phyloP scores from a whole-genome alignment of 2,329 filamentous ascomycete species.

The Chrysosporium keratinophilum region DNA sequence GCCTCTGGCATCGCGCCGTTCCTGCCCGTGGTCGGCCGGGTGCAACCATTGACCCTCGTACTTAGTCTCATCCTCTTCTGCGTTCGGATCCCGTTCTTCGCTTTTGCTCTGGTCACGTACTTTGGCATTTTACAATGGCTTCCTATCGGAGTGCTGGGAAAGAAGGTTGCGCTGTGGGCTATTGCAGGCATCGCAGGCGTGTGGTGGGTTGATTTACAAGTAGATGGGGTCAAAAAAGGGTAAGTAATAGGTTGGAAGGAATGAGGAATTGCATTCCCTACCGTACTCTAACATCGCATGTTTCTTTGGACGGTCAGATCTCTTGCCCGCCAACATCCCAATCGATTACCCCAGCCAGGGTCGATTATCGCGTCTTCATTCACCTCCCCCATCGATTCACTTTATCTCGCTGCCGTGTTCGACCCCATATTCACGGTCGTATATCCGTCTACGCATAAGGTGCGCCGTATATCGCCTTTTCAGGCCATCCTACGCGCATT shows the following conservation, averaged over 20 bases:
- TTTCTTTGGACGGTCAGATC: slow-evolving; percentile 36
- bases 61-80: slow-evolving; percentile 64
- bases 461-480: slow-evolving; percentile 67
- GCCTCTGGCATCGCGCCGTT: slow-evolving; percentile 95
- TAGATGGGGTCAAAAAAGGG: slow-evolving; percentile 91
- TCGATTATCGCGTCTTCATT: slow-evolving; percentile 83
- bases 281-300: not conserved
- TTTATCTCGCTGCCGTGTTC: slow-evolving; percentile 93
- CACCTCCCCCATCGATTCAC: slow-evolving; percentile 81
- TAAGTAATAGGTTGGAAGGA: slow-evolving; percentile 28
- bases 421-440: slow-evolving; percentile 86
- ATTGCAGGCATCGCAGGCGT: slow-evolving; percentile 82
- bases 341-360: slow-evolving; percentile 65
- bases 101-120: slow-evolving; percentile 58
- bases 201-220: slow-evolving; percentile 98
- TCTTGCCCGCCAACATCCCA: slow-evolving; percentile 59
- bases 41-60: slow-evolving; percentile 52
- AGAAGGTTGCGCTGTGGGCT: slow-evolving; percentile 79
- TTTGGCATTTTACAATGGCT: slow-evolving; percentile 76
- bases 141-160: slow-evolving; percentile 56
- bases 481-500: slow-evolving; percentile 66
- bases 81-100: slow-evolving; percentile 67
- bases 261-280: not conserved
- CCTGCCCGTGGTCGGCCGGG: slow-evolving; percentile 63
- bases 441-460: slow-evolving; percentile 62